Evolutionary conservation across 345 rosid species (phyloP).

Genomic region (Mercurialis annua): DNA sequence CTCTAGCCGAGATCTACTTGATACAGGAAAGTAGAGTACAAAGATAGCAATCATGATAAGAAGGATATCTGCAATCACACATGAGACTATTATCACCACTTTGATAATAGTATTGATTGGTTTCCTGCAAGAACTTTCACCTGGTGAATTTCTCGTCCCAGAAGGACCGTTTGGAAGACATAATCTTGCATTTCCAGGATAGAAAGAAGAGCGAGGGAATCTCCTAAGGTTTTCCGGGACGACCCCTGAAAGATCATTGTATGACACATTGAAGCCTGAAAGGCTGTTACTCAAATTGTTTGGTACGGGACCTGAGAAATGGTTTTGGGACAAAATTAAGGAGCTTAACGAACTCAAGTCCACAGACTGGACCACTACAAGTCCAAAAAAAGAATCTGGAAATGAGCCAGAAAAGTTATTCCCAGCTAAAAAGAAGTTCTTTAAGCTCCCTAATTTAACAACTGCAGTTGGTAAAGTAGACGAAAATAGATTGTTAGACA

Average conservation of each 20-base stretch:
- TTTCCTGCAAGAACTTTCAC: conserved; percentile 47
- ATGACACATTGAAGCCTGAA: conserved; percentile 65
- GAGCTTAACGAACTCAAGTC: conserved; percentile 73
- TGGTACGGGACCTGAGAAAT: conserved; percentile 74
- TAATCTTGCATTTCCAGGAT: conserved; percentile 72
- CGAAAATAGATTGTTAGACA: conserved; percentile 72
- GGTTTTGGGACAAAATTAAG: conserved; percentile 76
- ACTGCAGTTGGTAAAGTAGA: conserved; percentile 54
- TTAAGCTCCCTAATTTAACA: no score
- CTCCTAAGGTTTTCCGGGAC: conserved; percentile 80
- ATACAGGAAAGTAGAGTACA: conserved; percentile 52
- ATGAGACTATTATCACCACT: conserved; percentile 65
- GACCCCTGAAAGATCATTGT: conserved; percentile 81
- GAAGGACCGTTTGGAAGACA: conserved; percentile 47
- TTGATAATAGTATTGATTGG: conserved; percentile 50
- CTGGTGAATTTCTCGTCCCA: conserved; percentile 39
- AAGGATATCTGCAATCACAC: conserved; percentile 63
- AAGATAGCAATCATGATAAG: conserved; percentile 76
- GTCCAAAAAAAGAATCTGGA: conserved; percentile 71
- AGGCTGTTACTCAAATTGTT: conserved; percentile 59
- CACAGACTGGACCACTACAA: conserved; percentile 64
- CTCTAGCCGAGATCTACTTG: conserved; percentile 48
- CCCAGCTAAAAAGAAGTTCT: conserved; percentile 77
- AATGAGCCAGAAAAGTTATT: conserved; percentile 83
- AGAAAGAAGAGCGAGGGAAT: conserved; percentile 79